phyloP scores from a whole-genome alignment of 2,329 filamentous ascomycete genomes.

The Arthrobotrys conoides region DNA sequence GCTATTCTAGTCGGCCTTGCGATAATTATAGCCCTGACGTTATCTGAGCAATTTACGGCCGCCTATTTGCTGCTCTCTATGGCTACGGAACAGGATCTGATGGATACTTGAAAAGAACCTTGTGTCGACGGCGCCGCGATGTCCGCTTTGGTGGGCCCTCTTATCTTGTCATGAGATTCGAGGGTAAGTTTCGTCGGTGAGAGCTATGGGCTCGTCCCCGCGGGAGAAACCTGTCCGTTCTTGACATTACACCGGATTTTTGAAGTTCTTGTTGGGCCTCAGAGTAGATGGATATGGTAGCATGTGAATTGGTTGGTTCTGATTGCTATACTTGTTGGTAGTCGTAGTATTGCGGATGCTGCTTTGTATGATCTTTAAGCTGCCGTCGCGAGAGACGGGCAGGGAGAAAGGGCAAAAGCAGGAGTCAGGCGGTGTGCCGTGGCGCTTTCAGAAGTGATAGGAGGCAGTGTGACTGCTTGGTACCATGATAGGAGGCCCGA shows the following conservation, averaged over 20 bases:
- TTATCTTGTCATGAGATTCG: conserved; percentile 45
- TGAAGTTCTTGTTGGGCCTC: conserved; percentile 29
- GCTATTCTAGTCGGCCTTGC: conserved; percentile 35
- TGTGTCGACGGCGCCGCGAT: conserved; percentile 58
- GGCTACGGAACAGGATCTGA: conserved; percentile 35
- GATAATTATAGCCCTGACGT: conserved; percentile 22
- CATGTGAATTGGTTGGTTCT: conserved; percentile 9
- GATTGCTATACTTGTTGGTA: conserved; percentile 41
- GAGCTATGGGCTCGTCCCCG: conserved; percentile 58
- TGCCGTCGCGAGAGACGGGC: conserved; percentile 42
- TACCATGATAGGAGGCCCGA: background rate
- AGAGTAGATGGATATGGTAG: conserved; percentile 30
- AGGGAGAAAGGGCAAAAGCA: conserved; percentile 40
- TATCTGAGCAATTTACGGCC: conserved; percentile 25
- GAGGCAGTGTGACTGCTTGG: conserved; percentile 13
- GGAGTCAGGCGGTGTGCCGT: conserved; percentile 60
- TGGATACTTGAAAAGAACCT: conserved; percentile 57
- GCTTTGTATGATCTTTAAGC: conserved; percentile 3
- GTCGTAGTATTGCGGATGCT: background rate
- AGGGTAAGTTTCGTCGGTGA: conserved; percentile 54
- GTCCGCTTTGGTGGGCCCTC: conserved; percentile 44
- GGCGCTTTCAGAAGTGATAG: conserved; percentile 33
- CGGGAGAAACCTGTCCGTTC: conserved; percentile 57
- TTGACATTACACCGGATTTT: conserved; percentile 50
- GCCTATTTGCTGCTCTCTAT: conserved; percentile 13